Evolutionary conservation across 75 land plant genomes (phyloP).

Genomic region (Sequoiadendron giganteum): DNA sequence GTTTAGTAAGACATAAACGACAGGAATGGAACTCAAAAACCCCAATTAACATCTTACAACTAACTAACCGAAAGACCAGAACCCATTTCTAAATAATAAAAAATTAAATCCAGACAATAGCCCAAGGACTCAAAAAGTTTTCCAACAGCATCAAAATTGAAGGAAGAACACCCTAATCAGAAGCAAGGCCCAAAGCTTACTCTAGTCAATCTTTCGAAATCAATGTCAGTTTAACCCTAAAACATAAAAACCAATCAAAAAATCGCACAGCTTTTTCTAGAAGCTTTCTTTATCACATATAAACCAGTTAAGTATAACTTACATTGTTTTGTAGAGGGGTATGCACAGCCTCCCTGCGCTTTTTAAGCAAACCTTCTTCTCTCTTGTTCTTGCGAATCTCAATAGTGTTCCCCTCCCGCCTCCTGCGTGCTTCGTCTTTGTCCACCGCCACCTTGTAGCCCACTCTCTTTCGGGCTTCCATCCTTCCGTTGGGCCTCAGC

Average conservation of each 20-base stretch:
- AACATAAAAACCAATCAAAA: not conserved
- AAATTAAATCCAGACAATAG: not conserved
- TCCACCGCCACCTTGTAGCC: constrained; percentile 40
- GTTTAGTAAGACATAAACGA: not conserved
- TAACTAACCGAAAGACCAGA: not conserved
- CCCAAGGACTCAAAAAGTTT: not conserved
- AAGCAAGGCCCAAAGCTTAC: not conserved
- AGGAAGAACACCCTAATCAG: not conserved
- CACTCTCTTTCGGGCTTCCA: constrained; percentile 37
- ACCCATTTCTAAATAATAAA: not conserved
- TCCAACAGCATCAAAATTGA: not conserved
- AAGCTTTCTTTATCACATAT: too few species aligned
- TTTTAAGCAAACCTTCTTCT: constrained; percentile 46
- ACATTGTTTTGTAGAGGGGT: not conserved
- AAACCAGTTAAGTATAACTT: not conserved
- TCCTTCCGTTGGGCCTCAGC: constrained; percentile 39
- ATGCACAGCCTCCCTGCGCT: constrained; percentile 25
- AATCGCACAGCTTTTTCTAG: too few species aligned
- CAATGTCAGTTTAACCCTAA: not conserved
- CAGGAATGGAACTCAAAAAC: not conserved
- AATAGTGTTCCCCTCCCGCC: constrained; percentile 45
- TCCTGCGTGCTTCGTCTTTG: constrained; percentile 44
- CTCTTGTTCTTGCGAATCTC: constrained; percentile 54
- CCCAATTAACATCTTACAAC: too few species aligned
- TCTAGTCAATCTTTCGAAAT: not conserved